A percentile compares a stretch with the other conserved stretches of the same genome.
phyloP scores from a whole-genome alignment of 2,329 filamentous ascomycete genomes.

The Sporothrix euskadiensis region DNA sequence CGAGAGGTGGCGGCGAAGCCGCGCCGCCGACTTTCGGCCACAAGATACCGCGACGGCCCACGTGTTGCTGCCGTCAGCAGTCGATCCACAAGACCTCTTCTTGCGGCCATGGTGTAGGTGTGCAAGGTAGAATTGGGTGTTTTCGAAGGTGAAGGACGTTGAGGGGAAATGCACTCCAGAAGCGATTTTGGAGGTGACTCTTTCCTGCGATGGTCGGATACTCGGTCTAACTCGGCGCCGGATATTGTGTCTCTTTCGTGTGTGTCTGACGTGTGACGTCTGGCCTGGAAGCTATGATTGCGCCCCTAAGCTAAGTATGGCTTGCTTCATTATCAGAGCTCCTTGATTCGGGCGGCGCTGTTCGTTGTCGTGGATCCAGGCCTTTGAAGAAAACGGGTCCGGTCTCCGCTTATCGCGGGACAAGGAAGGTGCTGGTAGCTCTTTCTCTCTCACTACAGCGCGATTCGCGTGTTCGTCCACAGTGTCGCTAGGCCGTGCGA shows the following conservation, averaged over 20 bases:
- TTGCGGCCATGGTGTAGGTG: not conserved
- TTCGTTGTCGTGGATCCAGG: not conserved
- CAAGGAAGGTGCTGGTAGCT: not conserved
- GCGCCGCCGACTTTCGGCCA: not conserved
- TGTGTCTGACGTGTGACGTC: not conserved
- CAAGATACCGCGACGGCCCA: not conserved
- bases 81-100: slow-evolving; percentile 4
- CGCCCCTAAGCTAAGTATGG: not conserved
- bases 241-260: too few species aligned
- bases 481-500: not conserved
- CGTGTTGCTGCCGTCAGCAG: slow-evolving; percentile 5
- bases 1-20: not conserved
- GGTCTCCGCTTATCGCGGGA: not conserved
- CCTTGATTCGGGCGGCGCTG: not conserved
- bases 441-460: not conserved
- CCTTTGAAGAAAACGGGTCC: not conserved
- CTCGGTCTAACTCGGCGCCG: not conserved
- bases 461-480: not conserved
- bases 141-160: not conserved
- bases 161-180: not conserved
- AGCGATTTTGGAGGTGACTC: not conserved
- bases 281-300: slow-evolving; percentile 12
- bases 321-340: slow-evolving; percentile 12
- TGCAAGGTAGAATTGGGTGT: not conserved
- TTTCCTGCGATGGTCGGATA: not conserved